These are phyloP conservation scores for Saccharomycopsis crataegensis DNA, from an alignment of 1,139 yeast genomes.

Conservation along the genomic window DNA sequence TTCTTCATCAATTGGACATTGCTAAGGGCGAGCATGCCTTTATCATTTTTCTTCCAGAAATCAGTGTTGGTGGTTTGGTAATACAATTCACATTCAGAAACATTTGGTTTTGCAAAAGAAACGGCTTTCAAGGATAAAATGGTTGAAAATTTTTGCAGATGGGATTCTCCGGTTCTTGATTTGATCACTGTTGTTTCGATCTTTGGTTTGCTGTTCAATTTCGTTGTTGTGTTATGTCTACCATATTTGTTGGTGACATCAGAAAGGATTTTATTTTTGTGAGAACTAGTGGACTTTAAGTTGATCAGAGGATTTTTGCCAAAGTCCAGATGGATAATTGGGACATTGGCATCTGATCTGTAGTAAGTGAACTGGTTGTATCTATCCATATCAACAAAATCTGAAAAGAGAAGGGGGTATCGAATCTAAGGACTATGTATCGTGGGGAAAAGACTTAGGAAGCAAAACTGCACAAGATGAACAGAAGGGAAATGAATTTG, in stretches of 20 bases:
- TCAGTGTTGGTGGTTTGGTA: not conserved
- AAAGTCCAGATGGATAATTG: not conserved
- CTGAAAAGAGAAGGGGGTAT: no score
- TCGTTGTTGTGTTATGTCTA: not conserved
- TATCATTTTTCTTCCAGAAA: not conserved
- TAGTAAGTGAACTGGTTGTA: not conserved
- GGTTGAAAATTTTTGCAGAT: not conserved
- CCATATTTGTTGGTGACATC: conserved; percentile 14
- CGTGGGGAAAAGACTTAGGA: no score
- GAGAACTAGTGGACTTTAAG: not conserved
- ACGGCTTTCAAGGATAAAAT: not conserved
- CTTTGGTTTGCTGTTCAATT: not conserved
- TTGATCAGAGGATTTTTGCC: not conserved
- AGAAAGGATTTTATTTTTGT: conserved; percentile 4
- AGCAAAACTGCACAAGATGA: no score
- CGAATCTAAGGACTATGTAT: no score
- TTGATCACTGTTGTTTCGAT: not conserved
- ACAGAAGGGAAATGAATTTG: no score
- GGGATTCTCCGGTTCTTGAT: not conserved
- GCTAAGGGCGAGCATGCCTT: not conserved
- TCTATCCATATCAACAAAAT: not conserved
- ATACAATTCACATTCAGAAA: not conserved
- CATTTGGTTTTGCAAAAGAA: not conserved
- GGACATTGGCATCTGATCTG: not conserved
- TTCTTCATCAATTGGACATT: not conserved